Base-by-base conservation (phyloP, 495 filamentous ascomycete species). In the Penicillium malachiteum region DNA sequence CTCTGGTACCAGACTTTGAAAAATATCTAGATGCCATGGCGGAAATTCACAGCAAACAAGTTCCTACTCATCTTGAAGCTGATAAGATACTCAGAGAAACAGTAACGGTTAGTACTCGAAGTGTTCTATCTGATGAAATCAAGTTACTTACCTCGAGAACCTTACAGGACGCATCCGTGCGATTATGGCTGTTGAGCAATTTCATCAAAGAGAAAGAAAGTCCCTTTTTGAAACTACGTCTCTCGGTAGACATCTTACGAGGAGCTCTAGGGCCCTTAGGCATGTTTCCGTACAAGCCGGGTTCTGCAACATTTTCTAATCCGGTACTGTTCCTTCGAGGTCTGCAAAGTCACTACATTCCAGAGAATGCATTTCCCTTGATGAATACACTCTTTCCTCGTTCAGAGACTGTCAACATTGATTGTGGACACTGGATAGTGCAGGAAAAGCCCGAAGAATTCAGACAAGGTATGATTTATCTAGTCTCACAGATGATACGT, bases 351-450 rank as follows among this genome's bases (percentile, higher is more conserved):
- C 80, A 78, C 47, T 96, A 94, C 68, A 82, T 96, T 1, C 80
- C 89, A 0, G 90, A 93, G 59, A 89, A 90, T 70, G 80, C 84
- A 38, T 71, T 96, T 14, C 91, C 91, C 10, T 64, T 87, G 14
- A 88, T 93, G 46, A 87, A 88, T 2, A 73, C 78, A 45, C 92
- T 94, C 63, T 96, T 94, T 64, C 91, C 91, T 34, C 69, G 72
- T 18, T 94, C 94, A 59, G 69, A 78, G 61, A 58, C 93, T 37
- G 80, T 78, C 13, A 88, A 93, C 71, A 78, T 95, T 32, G 86
- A 93, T 10, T 80, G 84, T 9, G 91, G 91, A 0, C 91, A 96
- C 67, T 95, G 91, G 91, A 75, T 96, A 1, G 89, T 91, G 51
- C 86, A 87, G 9, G 90, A 95, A 73, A 84, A 87, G 57, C 91